Conservation (phyloP, 31 red algal genomes). For the Asparagopsis taxiformis region DNA sequence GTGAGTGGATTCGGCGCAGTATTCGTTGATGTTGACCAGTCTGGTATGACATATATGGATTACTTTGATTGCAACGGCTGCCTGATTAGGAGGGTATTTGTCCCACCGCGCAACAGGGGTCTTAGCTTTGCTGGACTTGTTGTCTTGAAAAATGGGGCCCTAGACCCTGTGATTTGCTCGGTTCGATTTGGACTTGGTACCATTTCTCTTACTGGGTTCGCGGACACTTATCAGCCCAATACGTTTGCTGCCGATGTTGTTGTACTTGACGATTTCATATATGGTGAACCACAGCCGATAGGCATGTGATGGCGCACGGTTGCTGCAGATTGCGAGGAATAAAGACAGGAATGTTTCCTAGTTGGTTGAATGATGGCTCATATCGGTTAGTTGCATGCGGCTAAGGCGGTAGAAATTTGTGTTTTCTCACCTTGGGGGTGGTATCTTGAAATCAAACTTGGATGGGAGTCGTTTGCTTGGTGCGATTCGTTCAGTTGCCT, state of each 20-base stretch:
- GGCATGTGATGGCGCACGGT: too few relatives aligned
- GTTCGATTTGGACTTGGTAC: not conserved
- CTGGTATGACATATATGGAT: not conserved
- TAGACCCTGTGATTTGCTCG: too few relatives aligned
- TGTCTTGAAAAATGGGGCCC: not conserved
- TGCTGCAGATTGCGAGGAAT: too few relatives aligned
- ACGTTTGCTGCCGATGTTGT: constrained; percentile 2
- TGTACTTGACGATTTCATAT: constrained; percentile 25
- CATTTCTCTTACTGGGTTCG: constrained; percentile 4
- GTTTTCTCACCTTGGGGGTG: too few relatives aligned
- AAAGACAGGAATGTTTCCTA: too few relatives aligned
- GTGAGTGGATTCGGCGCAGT: too few relatives aligned
- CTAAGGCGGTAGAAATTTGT: too few relatives aligned
- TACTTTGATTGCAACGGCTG: constrained; percentile 1
- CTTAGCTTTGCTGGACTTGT: constrained; percentile 12
- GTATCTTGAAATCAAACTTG: too few relatives aligned
- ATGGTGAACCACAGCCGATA: constrained; percentile 19
- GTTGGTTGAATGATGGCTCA: too few relatives aligned
- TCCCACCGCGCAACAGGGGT: not conserved
- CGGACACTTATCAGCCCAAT: not conserved
- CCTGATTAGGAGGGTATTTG: not conserved
- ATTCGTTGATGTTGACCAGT: constrained; percentile 6
- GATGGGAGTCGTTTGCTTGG: too few relatives aligned
- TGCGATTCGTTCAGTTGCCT: too few relatives aligned
- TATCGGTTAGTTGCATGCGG: too few relatives aligned